Base-by-base conservation (phyloP, 768 basidiomycete species). In the Russula sp. region DNA sequence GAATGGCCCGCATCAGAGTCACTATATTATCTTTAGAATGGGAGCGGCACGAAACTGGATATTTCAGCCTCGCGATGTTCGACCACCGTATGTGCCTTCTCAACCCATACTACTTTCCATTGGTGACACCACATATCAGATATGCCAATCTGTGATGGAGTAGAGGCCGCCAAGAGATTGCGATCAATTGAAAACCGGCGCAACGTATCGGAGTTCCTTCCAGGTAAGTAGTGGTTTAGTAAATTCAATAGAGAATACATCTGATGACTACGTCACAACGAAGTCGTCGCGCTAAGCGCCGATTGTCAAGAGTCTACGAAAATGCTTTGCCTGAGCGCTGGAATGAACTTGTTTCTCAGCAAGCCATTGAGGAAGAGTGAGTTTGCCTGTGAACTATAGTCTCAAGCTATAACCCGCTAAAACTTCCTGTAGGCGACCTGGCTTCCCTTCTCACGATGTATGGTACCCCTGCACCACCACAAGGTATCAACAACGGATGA, bases 261-360 rank as follows among this genome's bases (percentile, higher is more conserved):
- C 53, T 64, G 57, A 63, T 28, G 18, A 52, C 30, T 2, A 11
- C 40, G 9, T 40, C 13, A 40, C 14, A 48, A 26, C 11, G 8
- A 64, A 89, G 87, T 90, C 58, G 81, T 88, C 42, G 88, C 87
- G 3, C 74, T 90, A 57, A 88, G 87, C 70, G 88, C 88, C 2
- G 88, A 90, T 72, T 87, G 86, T 68, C 87, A 90, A 73, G 86
- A 88, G 57, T 87, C 86, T 5, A 88, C 88, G 1, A 88, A 88
- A 69, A 82, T 84, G 71, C 78, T 89, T 11, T 90, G 88, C 69
- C 73, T 89, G n/a, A 88, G 85, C 67, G 85, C 87, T 3, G 89
- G 89, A 11, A 90, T 90, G 89, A 88, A 89, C 69, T 78, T 79
- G 4, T 90, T 89, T 72, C 81, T 89, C 67, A 87, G 83, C 71